Percentiles rank a stretch among this genome's conserved stretches.
These are phyloP conservation scores for Ustilago shanxiensis DNA, from an alignment of 1,284 basidiomycete species.

Conservation along the genomic window DNA sequence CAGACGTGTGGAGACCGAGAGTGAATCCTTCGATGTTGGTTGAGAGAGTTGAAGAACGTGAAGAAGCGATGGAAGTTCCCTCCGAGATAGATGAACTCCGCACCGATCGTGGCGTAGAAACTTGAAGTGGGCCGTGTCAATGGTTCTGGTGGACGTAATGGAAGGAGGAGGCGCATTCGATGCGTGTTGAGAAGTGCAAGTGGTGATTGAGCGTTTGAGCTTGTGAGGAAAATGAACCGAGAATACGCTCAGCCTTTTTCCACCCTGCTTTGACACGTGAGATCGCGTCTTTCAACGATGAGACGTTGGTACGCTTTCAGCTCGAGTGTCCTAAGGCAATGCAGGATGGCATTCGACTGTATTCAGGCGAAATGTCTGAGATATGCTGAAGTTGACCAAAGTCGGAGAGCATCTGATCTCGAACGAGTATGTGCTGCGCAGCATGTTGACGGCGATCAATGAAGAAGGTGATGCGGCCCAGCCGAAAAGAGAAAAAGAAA, in stretches of 20 bases:
- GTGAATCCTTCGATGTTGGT: no score
- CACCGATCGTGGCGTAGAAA: neutral
- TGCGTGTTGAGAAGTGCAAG: neutral
- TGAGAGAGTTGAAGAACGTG: neutral
- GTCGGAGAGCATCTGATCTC: neutral
- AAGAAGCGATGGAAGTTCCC: neutral
- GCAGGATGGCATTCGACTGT: neutral
- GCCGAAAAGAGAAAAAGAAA: neutral
- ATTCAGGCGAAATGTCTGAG: neutral
- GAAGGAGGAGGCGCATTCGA: neutral
- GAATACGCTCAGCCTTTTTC: neutral
- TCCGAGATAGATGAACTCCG: neutral
- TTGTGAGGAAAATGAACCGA: no score
- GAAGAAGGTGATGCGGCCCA: neutral
- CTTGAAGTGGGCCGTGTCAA: neutral
- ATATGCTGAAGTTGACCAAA: neutral
- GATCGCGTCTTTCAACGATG: neutral
- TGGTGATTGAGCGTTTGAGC: neutral
- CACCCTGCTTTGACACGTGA: neutral
- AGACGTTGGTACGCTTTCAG: neutral
- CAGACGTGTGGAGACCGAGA: no score
- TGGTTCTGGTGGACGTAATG: neutral
- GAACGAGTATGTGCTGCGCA: slow-evolving; percentile 1
- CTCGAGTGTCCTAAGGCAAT: neutral
- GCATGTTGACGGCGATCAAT: neutral